A percentile compares a stretch with the other conserved stretches of the same genome.
Conservation (phyloP, 331 rosid species). For the Cydonia oblonga region DNA sequence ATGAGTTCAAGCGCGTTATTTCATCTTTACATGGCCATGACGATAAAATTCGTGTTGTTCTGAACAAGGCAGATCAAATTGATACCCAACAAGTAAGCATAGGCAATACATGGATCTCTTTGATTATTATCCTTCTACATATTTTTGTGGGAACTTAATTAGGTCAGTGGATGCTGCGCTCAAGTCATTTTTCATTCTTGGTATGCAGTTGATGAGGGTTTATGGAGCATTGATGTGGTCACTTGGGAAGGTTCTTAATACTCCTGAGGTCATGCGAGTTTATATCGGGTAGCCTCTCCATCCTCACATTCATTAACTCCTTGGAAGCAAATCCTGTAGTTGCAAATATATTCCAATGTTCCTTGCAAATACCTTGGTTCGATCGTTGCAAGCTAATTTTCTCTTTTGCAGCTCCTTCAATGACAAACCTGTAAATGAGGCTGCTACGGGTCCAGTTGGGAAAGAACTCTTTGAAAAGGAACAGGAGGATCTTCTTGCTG, state of each 20-base stretch:
- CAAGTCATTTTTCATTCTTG: constrained; percentile 10
- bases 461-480: constrained; percentile 78
- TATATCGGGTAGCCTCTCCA: constrained; percentile 64
- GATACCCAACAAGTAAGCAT: constrained; percentile 73
- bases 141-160: background rate
- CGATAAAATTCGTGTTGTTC: constrained; percentile 79
- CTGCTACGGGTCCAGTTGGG: constrained; percentile 68
- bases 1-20: constrained; percentile 87
- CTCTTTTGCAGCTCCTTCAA: constrained; percentile 58
- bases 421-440: constrained; percentile 75
- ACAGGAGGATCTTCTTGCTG: constrained; percentile 85
- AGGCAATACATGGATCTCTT: background rate
- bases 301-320: background rate
- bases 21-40: constrained; percentile 81
- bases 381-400: background rate
- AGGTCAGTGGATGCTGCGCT: background rate
- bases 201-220: constrained; percentile 72
- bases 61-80: constrained; percentile 87
- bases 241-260: constrained; percentile 81
- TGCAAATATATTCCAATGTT: background rate
- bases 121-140: background rate
- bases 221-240: constrained; percentile 98
- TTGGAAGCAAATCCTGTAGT: background rate
- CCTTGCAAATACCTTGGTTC: background rate
- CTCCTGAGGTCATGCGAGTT: constrained; percentile 88